Evolutionary conservation across 2,329 filamentous ascomycete genomes (phyloP), one percentile per base, ranked within the genome.

Genomic region (Paecilomyces dactylethromorphus): DNA sequence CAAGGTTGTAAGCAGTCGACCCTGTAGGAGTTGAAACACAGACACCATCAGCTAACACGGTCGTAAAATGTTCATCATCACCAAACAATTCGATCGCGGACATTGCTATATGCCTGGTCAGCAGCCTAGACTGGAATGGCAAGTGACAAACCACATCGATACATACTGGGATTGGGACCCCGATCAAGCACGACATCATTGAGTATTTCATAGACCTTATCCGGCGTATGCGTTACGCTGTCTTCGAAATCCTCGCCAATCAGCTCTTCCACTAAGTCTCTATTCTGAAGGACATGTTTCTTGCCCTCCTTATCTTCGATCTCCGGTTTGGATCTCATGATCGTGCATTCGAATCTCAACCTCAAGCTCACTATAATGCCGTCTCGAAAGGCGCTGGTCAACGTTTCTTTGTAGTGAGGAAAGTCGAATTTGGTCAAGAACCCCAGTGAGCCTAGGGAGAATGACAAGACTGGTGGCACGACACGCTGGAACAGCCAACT

Each of bases 341-440:
- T 84, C 0, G 92, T 97, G 29, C 89, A 92, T 76, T 97, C 94
- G 67, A 99, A 97, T 45, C 94, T 85, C 60, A 97, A 77, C 51
- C 94, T 84, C 62, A 99, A 76, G 67, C 90, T 95, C 18, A 97
- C 90, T 0, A 89, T 94, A 21, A 97, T 89, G 6, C 94, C 94
- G 60, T 95, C 87, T 49, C 79, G 81, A 65, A 97, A 94, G 0
- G 90, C 87, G 52, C 81, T 84, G 2, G 81, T 84, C 32, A 97
- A 80, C 1, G 85, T 95, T 13, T 82, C 76, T 61, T 84, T 79
- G 65, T 90, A 91, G 3, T 89, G 79, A 13, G 87, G 85, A 73
- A 92, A 99, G 73, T 97, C 92, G 71, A 97, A 97, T 70, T 97
- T 97, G 26, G 94, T 97, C 64, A 99, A 78, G 70, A 99, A 99